Base-by-base conservation (phyloP, 169 alveolate species). In the Eimeria sp. region DNA sequence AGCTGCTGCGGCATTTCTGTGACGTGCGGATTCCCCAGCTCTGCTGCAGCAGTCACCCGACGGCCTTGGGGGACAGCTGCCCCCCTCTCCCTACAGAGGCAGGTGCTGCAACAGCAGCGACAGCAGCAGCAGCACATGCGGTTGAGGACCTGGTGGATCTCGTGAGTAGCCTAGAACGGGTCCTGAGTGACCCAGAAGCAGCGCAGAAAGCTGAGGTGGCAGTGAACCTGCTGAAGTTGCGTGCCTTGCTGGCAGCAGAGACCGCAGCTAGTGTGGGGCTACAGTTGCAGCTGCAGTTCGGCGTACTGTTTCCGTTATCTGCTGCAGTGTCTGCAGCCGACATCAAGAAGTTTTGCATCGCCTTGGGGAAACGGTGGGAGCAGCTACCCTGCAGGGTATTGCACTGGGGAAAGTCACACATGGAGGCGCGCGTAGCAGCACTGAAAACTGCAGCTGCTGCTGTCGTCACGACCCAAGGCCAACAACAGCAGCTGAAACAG, bases 1-100 rank as follows among this genome's bases (percentile, higher is more conserved):
- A 84, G 92, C 92, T 84, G 78, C 92, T 84, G 58, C 75, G 92
- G 43, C 34, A 13, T 16, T 58, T 84, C 92, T 84, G 92, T 84
- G 92, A 84, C 49, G 13, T 84, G 34, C 49, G 78, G 45, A 16
- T 84, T 16, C 78, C 75, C 14, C 92, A 84, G 72, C 75, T 84
- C 9, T 84, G 63, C 80, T 58, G 92, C 61, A 84, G 61, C 61
- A 61, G 80, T 58, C 34, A 58, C n/a, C 92, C 92, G 10, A 61
- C 80, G 6, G 75, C 80, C 76, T 61, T 84, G 14, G 92, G 92
- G 7, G 92, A 84, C 92, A 47, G 49, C 34, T 84, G 92, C 76
- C 92, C 92, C 30, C 92, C 78, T 45, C 78, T 84, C 4, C 20
- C 25, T 11, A 54, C 73, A 27, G 89, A 82, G 30, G 49, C 78